Percentiles rank a stretch among this genome's conserved stretches.
These are phyloP conservation scores for Saitozyma sp. DNA, from an alignment of 768 basidiomycete genomes.

Conservation along the genomic window DNA sequence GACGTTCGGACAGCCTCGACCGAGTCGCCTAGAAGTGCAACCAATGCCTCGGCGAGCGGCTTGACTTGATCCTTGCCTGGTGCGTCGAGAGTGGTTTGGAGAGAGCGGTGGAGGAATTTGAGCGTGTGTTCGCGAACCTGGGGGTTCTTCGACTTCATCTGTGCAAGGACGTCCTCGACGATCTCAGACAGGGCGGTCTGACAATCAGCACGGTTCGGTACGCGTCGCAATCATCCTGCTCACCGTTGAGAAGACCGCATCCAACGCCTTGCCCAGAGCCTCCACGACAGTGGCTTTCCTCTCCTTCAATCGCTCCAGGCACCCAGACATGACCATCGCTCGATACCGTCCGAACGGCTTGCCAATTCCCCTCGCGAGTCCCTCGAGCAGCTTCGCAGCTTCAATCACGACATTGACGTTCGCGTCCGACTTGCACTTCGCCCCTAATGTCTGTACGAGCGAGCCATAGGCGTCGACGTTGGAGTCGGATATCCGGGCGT, in stretches of 20 bases:
- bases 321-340: constrained; percentile 68
- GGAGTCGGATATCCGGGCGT: constrained; percentile 70
- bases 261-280: constrained; percentile 78
- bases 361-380: constrained; percentile 79
- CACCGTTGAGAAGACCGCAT: constrained; percentile 83
- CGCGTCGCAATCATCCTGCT: constrained; percentile 42
- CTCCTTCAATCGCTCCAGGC: constrained; percentile 90
- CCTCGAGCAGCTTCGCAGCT: constrained; percentile 80
- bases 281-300: constrained; percentile 88
- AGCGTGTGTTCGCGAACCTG: constrained; percentile 92
- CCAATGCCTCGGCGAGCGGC: constrained; percentile 72
- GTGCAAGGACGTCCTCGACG: constrained; percentile 73
- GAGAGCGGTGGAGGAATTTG: constrained; percentile 77
- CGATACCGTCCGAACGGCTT: constrained; percentile 70
- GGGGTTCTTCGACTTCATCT: constrained; percentile 86
- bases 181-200: constrained; percentile 80
- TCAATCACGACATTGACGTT: constrained; percentile 94
- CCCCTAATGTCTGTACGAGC: constrained; percentile 71
- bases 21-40: constrained; percentile 77
- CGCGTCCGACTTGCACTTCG: constrained; percentile 80
- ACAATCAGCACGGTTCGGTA: constrained; percentile 14
- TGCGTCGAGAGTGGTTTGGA: constrained; percentile 68
- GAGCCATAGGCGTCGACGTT: constrained; percentile 70
- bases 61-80: constrained; percentile 77
- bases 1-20: constrained; percentile 85